Conservation (phyloP, 148 eudicot species). For the Salicornia ramosissima region DNA sequence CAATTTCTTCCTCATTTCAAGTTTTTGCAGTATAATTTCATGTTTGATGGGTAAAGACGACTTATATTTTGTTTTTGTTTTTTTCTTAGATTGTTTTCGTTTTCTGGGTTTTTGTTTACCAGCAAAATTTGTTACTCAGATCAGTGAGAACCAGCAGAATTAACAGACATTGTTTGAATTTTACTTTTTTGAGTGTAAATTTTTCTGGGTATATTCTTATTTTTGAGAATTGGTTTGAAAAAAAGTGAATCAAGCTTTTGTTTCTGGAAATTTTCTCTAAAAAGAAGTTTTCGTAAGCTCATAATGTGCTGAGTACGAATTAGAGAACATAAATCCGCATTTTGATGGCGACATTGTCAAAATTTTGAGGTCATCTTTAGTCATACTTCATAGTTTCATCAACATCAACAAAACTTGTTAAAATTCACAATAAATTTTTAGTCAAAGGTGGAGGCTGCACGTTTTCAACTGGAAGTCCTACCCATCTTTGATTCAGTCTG, state of each 20-base stretch:
- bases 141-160: background rate
- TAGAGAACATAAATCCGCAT: background rate
- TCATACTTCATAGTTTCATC: constrained; percentile 10
- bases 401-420: constrained; percentile 6
- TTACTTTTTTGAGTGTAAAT: constrained; percentile 2
- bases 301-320: constrained; percentile 1
- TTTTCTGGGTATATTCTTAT: constrained; percentile 16
- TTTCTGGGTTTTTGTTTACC: background rate
- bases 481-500: background rate
- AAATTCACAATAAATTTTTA: background rate
- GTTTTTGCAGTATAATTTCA: no score
- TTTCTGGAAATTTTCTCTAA: background rate
- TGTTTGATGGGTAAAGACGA: no score
- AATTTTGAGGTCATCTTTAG: constrained; percentile 5
- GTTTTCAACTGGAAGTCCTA: constrained; percentile 1
- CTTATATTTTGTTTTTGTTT: background rate
- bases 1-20: no score
- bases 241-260: background rate
- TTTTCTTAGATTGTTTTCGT: background rate
- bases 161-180: background rate
- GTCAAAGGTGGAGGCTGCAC: constrained; percentile 7
- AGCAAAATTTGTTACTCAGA: background rate
- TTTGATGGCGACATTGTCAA: constrained; percentile 15
- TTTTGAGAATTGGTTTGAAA: background rate
- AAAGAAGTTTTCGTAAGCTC: constrained; percentile 1